Percentiles rank a stretch among this genome's conserved stretches.
phyloP scores from a whole-genome alignment of 2,329 filamentous ascomycete genomes.

The Coniella vitis region DNA sequence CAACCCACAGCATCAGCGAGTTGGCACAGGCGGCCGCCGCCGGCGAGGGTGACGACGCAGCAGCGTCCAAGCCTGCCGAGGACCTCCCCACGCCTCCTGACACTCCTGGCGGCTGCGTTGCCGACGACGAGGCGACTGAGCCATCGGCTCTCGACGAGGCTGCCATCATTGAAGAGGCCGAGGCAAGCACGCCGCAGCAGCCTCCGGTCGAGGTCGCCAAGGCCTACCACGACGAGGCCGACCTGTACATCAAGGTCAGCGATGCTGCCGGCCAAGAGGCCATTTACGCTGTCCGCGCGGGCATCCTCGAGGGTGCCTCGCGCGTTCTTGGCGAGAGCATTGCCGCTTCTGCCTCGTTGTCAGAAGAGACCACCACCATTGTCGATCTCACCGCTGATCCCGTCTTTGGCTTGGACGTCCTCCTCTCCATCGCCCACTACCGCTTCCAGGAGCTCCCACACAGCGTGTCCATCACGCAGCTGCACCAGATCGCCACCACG shows the following conservation, averaged over 20 bases:
- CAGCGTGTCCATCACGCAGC: constrained; percentile 13
- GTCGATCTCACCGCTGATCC: constrained; percentile 7
- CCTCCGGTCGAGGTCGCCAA: not conserved
- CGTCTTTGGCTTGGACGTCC: constrained; percentile 17
- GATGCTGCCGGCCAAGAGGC: constrained; percentile 1
- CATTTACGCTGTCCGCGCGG: constrained; percentile 16
- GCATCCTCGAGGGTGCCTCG: constrained; percentile 16
- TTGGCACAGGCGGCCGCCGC: constrained; percentile 2
- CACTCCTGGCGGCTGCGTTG: constrained; percentile 9
- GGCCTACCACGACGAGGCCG: constrained; percentile 18
- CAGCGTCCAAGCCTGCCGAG: not conserved
- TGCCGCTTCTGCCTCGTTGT: no score
- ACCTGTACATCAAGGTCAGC: constrained; percentile 17
- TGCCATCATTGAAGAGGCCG: not conserved
- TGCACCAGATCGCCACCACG: constrained; percentile 18
- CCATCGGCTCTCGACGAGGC: no score
- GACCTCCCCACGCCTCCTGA: constrained; percentile 13
- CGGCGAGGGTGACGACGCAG: not conserved
- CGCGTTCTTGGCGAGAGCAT: constrained; percentile 12
- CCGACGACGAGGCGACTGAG: not conserved
- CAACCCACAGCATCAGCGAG: constrained; percentile 9
- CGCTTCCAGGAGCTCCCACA: constrained; percentile 19
- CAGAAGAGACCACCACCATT: not conserved
- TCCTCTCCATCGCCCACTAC: constrained; percentile 21
- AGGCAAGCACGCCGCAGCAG: not conserved